Evolutionary conservation across 2,329 filamentous ascomycete genomes (phyloP).

Genomic region (Incumbomyces lentus): DNA sequence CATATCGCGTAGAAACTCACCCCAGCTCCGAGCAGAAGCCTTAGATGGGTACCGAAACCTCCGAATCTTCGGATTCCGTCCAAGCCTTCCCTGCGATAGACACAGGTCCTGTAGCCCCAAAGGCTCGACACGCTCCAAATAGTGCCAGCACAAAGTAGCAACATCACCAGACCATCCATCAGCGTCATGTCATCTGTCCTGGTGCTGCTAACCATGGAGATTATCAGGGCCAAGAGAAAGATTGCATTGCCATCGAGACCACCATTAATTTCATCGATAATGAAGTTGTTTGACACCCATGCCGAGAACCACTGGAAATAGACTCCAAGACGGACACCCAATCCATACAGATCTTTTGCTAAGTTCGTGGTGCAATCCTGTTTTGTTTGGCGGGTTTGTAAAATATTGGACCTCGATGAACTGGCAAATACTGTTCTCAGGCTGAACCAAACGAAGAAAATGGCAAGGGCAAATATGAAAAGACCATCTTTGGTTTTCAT

Average conservation of each 20-base stretch:
- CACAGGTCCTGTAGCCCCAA: constrained; percentile 14
- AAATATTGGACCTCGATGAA: too few species aligned
- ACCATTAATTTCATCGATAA: constrained; percentile 10
- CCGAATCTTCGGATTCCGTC: constrained; percentile 13
- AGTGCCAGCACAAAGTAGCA: constrained; percentile 12
- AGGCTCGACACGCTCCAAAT: constrained; percentile 13
- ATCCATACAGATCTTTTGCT: constrained; percentile 14
- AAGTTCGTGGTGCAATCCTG: constrained; percentile 3
- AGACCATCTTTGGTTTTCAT: neutral
- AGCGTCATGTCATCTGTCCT: constrained; percentile 7
- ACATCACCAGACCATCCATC: constrained; percentile 12
- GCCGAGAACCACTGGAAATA: constrained; percentile 17
- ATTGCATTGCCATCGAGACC: constrained; percentile 15
- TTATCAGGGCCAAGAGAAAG: constrained; percentile 12
- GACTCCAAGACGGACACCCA: constrained; percentile 15
- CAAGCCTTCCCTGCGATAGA: constrained; percentile 12
- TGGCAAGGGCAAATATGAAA: neutral
- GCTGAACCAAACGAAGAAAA: neutral
- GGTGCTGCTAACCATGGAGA: constrained; percentile 9
- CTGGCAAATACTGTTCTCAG: neutral
- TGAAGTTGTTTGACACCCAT: constrained; percentile 17
- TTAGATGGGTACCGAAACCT: constrained; percentile 13
- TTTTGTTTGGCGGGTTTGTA: neutral
- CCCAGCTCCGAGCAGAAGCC: constrained; percentile 11
- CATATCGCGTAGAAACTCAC: constrained; percentile 11